Percentiles rank a stretch among this genome's conserved stretches.
phyloP scores from a whole-genome alignment of 805 yeast species.

The Wickerhamomyces chambardii region DNA sequence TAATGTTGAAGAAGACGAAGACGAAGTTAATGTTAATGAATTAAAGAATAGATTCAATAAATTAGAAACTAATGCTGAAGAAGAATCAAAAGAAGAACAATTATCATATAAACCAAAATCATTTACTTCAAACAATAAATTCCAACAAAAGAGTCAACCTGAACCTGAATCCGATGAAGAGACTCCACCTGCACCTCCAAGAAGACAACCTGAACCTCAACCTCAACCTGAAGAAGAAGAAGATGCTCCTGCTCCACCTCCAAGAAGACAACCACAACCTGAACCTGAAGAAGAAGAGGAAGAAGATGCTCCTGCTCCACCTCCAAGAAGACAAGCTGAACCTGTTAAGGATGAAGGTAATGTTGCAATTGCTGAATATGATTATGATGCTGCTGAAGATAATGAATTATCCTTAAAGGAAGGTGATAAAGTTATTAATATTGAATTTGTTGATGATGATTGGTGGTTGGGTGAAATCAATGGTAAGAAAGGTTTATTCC shows the following conservation, averaged over 20 bases:
- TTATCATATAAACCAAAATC: constrained; percentile 4
- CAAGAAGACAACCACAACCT: constrained; percentile 16
- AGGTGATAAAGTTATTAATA: constrained; percentile 72
- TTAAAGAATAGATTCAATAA: constrained; percentile 28
- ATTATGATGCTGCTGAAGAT: constrained; percentile 87
- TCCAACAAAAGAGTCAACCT: constrained; percentile 1
- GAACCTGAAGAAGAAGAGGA: constrained; percentile 7
- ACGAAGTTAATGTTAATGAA: constrained; percentile 20
- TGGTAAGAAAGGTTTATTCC: constrained; percentile 83
- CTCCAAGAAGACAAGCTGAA: constrained; percentile 3
- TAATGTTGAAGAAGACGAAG: constrained; percentile 21
- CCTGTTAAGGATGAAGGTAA: constrained; percentile 17
- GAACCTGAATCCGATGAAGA: constrained; percentile 1
- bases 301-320: constrained; percentile 5
- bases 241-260: constrained; percentile 16
- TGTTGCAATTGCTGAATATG: constrained; percentile 76
- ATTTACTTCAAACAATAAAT: constrained; percentile 4
- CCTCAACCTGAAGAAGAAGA: constrained; percentile 8
- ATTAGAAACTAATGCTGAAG: constrained; percentile 13
- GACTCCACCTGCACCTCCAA: constrained; percentile 17
- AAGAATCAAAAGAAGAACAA: constrained; percentile 16
- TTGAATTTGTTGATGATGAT: constrained; percentile 86
- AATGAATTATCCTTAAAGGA: constrained; percentile 83
- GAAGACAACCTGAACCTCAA: constrained; percentile 12
- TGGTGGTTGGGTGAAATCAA: constrained; percentile 91